These are phyloP conservation scores for Leishmania lainsoni DNA, from an alignment of 208 protist genomes.

Conservation along the genomic window DNA sequence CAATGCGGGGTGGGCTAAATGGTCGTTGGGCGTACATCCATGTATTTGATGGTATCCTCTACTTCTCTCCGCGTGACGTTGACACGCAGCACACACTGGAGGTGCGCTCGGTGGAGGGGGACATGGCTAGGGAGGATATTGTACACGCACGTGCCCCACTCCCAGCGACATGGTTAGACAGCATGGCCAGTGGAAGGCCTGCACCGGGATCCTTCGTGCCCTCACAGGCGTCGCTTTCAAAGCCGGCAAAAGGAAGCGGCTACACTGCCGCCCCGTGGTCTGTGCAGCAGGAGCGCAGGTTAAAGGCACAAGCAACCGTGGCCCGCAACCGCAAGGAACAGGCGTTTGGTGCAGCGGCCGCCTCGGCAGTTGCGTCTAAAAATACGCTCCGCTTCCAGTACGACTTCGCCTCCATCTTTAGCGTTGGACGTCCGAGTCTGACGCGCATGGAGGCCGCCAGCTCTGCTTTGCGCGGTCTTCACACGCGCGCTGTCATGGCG, in stretches of 20 bases:
- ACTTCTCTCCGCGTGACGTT: constrained; percentile 19
- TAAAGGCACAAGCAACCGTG: constrained; percentile 14
- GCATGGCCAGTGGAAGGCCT: constrained; percentile 3
- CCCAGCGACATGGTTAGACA: constrained; percentile 40
- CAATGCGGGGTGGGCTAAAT: constrained; percentile 17
- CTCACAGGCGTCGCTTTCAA: neutral
- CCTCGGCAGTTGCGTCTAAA: neutral
- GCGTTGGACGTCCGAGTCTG: neutral
- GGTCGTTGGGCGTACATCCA: constrained; percentile 33
- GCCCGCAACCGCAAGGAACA: constrained; percentile 39
- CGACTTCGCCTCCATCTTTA: constrained; percentile 5
- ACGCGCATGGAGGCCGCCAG: constrained; percentile 7
- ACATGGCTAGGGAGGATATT: constrained; percentile 31
- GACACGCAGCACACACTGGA: constrained; percentile 21
- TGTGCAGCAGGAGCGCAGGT: constrained; percentile 47
- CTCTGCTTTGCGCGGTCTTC: constrained; percentile 18
- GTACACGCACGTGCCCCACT: constrained; percentile 69
- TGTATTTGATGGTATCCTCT: constrained; percentile 5
- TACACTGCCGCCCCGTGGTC: constrained; percentile 76
- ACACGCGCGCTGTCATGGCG: constrained; percentile 26
- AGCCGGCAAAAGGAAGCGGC: constrained; percentile 53
- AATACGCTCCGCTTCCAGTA: constrained; percentile 13
- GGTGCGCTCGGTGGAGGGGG: constrained; percentile 11
- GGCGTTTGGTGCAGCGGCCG: constrained; percentile 37
- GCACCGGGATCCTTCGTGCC: neutral